Evolutionary conservation across 495 filamentous ascomycete species (phyloP), one percentile per base, ranked within the genome.

Genomic region (Xylaria intraflava): DNA sequence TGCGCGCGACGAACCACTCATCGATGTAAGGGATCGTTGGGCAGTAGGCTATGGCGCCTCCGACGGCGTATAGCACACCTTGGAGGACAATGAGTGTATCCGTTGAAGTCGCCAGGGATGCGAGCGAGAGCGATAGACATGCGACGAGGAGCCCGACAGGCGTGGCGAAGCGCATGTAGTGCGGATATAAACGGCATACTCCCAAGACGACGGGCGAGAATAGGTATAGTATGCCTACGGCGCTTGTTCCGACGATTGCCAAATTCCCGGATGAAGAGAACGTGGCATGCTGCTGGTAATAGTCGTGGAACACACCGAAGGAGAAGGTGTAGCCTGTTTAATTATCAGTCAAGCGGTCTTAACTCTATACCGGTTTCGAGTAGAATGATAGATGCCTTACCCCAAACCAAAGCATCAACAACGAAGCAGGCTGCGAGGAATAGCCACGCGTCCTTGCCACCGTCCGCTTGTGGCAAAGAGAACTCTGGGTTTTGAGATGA

Each of bases 371-470:
- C 20, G 49, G 17, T 35, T 41, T 24, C 31, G 51, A 35, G 31
- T 17, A 33, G 23, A 27, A 30, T 6, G 10, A 35, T 12, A 35
- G 19, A 22, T 16, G 27, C 3, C 69, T 57, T 63, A 83, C 83
- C 83, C 83, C 83, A 88, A 20, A 85, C 69, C 10, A 87, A 64
- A n/a, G 71, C 78, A 58, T 88, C 84, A 24, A 87, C 68, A 48
- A 81, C 64, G 64, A 87, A 87, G 56, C 77, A 76, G 3, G 77
- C 80, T 1, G 74, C 69, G 16, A 89, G 71, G 54, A 84, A 84
- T 0, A 85, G 69, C 79, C 80, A 88, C 11, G 86, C 84, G 36
- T 80, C 67, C 44, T 73, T 78, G 9, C 84, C 86, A 20, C 76
- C 65, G 64, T 88, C 85, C 4, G 71, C 76, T 3, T 73, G 76